phyloP scores from a whole-genome alignment of 1,284 basidiomycete species.

The Xerocomus amazonicus region DNA sequence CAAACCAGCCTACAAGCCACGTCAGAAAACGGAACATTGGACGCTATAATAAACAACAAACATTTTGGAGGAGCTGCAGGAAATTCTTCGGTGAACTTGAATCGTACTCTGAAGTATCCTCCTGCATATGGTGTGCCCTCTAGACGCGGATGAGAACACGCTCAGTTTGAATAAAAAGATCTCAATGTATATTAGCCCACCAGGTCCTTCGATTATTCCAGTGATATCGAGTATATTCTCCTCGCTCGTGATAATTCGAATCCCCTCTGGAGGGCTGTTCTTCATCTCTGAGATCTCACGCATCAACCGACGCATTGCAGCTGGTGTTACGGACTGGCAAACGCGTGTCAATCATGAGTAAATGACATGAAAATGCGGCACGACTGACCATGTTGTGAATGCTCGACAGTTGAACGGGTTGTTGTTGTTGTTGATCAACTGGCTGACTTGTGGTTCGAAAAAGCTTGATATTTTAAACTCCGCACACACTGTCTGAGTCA shows the following conservation, averaged over 20 bases:
- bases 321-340: conserved; percentile 43
- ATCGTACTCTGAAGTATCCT: conserved; percentile 86
- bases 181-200: conserved; percentile 40
- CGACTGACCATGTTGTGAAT: conserved; percentile 25
- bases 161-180: conserved; percentile 15
- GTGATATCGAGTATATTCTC: conserved; percentile 82
- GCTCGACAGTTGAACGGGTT: conserved; percentile 8
- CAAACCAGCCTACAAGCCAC: conserved; percentile 66
- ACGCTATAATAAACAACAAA: conserved; percentile 38
- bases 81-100: conserved; percentile 87
- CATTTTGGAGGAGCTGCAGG: conserved; percentile 90
- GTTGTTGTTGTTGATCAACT: conserved; percentile 11
- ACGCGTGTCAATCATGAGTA: neutral
- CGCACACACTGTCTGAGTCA: conserved; percentile 21
- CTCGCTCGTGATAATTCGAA: conserved; percentile 78
- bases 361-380: neutral
- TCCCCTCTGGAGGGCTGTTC: conserved; percentile 82
- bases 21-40: conserved; percentile 4
- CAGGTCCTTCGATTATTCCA: conserved; percentile 77
- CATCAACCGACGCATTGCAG: conserved; percentile 74
- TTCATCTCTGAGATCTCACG: conserved; percentile 79
- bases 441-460: conserved; percentile 28
- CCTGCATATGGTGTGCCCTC: conserved; percentile 90
- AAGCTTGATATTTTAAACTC: conserved; percentile 25
- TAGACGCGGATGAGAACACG: conserved; percentile 31